Percentiles rank a stretch among this genome's conserved stretches.
phyloP scores from a whole-genome alignment of 257 asterid genomes.

The Plantago major region DNA sequence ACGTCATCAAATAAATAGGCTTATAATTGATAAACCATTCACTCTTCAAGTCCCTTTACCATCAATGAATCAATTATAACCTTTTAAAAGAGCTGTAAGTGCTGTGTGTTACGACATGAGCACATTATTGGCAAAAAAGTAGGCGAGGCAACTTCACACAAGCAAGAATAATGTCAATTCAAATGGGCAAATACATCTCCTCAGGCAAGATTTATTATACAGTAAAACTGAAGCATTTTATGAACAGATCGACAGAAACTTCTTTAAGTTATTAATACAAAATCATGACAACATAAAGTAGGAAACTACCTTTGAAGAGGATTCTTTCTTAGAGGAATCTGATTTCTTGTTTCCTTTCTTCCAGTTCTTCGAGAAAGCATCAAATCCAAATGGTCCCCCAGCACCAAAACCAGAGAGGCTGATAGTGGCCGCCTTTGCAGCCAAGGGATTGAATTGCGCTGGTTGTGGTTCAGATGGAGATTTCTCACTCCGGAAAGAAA shows the following conservation, averaged over 20 bases:
- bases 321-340: constrained; percentile 47
- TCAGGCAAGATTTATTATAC: too few species aligned
- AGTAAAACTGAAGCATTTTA: background rate
- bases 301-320: constrained; percentile 57
- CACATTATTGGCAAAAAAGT: too few species aligned
- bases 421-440: constrained; percentile 87
- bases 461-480: constrained; percentile 41
- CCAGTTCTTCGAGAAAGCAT: constrained; percentile 61
- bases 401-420: constrained; percentile 84
- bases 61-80: too few species aligned
- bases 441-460: constrained; percentile 79
- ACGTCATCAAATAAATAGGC: background rate
- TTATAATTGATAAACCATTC: background rate
- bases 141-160: too few species aligned
- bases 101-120: too few species aligned
- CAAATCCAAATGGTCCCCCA: constrained; percentile 86
- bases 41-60: background rate
- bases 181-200: too few species aligned
- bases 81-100: too few species aligned
- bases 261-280: too few species aligned
- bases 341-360: constrained; percentile 54
- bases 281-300: background rate
- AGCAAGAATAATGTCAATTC: too few species aligned
- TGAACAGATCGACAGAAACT: background rate
- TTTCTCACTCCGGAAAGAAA: constrained; percentile 37